Evolutionary conservation across 352 stramenopile genomes (phyloP), one percentile per base, ranked within the genome.

Genomic region (Pythium brachiatum): DNA sequence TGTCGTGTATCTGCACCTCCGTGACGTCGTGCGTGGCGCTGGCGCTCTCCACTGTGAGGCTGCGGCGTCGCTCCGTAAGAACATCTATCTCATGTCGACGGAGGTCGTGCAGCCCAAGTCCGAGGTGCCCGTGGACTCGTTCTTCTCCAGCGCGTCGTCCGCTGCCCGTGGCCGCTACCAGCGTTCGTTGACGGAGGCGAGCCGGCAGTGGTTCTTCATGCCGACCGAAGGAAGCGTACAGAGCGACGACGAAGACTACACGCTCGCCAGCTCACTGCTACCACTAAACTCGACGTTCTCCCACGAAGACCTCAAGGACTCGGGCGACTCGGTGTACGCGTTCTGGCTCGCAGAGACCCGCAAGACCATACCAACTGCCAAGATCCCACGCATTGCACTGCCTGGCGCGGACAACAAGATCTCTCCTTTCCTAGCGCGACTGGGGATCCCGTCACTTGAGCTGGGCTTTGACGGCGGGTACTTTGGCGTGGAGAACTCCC

Each of bases 401-500:
- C 79, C 79, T 11, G 79, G 79, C 5, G 66, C 75, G 0, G 62
- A 72, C 16, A 84, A 76, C 65, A 79, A 81, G 41, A 73, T 94
- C 29, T 88, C 83, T 23, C 81, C 85, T 20, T 94, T 94, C 57
- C 62, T 90, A 1, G 79, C 73, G 7, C 83, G 85, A 0, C 51
- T 92, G 27, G 81, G 78, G 26, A 90, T 94, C 53, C 85, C 85
- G 23, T 85, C 84, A 29, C 60, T 94, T 7, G 77, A 91, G n/a
- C 56, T 94, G 43, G 68, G 74, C 48, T 94, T 92, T 55, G 79
- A 90, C 21, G 79, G 75, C 21, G 79, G 68, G 6, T 88, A 92
- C 69, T 82, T 79, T 38, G 83, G 79, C 7, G 78, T 91, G 15
- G 79, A 86, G 3, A 60, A 71, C 43, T 82, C 81, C 11, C 68